Base-by-base conservation (phyloP, 352 stramenopile species). In the Globisporangium radiosum region DNA sequence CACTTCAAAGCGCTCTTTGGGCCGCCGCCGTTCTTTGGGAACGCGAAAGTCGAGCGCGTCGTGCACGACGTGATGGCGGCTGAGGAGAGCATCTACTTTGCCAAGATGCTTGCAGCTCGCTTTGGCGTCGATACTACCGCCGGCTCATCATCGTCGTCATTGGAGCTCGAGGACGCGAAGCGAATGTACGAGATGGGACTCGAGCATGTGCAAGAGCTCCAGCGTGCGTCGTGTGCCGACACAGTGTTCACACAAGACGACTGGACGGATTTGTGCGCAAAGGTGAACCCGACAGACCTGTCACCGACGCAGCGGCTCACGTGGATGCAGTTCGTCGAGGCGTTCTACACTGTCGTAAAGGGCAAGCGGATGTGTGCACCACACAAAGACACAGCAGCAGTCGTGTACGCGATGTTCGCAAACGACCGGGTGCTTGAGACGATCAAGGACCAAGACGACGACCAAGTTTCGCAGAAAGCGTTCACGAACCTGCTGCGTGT, bases 1-100 rank as follows among this genome's bases (percentile, higher is more conserved):
- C 65, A 82, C 47, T 87, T 87, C 66, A 80, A 84, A 47, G 72
- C 68, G 5, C 63, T 87, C 1, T 87, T 87, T 58, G 76, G 76
- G 0, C 72, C 74, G 6, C 63, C 75, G 13, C 76, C 76, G 25
- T 87, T 79, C 54, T 87, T 87, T 51, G 76, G 76, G 2, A 81
- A 61, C 54, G 37, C 65, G 39, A 63, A 62, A 40, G 67, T 84
- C 7, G 58, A 81, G 13, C 68, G 56, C 4, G 71, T 84, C 15
- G 70, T 81, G 8, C 69, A 59, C 48, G 66, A 70, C 37, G 68
- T 84, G 10, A 75, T 84, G 74, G 62, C 57, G 33, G 59, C 64
- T 5, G 74, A 84, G 14, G 70, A 79, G 52, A 62, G 57, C 11
- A 64, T 84, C 33, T 70, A 84, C 36, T 84, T 84, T 53, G 59